Evolutionary conservation across 768 basidiomycete genomes (phyloP), one percentile per base, ranked within the genome.

Genomic region (Rhizopogon vinicolor): DNA sequence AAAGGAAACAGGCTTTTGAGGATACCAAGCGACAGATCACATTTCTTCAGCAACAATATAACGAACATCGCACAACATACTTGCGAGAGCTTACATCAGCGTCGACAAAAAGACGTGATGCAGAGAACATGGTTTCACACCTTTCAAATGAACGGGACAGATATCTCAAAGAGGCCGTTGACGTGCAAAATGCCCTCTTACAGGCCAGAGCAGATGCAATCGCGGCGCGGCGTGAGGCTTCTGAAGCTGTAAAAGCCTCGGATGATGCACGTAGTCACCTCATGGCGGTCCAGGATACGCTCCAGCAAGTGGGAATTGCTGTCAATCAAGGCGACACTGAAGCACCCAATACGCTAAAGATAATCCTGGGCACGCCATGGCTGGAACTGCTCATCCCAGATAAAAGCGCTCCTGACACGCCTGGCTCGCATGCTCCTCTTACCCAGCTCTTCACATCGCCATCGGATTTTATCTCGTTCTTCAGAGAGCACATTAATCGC

Each of bases 191-290:
- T 10, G 29, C 13, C 5, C n/a, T 29, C 22, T 22, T 53, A 13
- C 52, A 29, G 48, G 43, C 31, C 19, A 49, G 46, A 28, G 31
- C 31, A 51, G 44, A 51, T 16, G 43, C 48, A 25, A 33, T 16
- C n/a, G 37, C 19, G 10, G 43, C 52, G 7, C 42, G 8, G 13
- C 51, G 22, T 4, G 29, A 28, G 7, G 31, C 43, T 51, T 53
- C 52, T 51, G 31, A 51, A 35, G 52, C 52, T n/a, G 19, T 29
- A 18, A 49, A 18, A 51, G 51, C n/a, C 18, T 44, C 44, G n/a
- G n/a, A 18, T 8, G 28, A 19, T 14, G 13, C 44, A 7, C n/a
- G 44, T 13, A 49, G 14, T 12, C 7, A 37, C 22, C 46, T 49
- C 44, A 13, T 18, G 19, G 45, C 22, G 7, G 44, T 53, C 3